Percentiles rank a stretch among this genome's conserved stretches.
These are phyloP conservation scores for Xylaria castorea DNA, from an alignment of 495 filamentous ascomycete species.

Conservation along the genomic window DNA sequence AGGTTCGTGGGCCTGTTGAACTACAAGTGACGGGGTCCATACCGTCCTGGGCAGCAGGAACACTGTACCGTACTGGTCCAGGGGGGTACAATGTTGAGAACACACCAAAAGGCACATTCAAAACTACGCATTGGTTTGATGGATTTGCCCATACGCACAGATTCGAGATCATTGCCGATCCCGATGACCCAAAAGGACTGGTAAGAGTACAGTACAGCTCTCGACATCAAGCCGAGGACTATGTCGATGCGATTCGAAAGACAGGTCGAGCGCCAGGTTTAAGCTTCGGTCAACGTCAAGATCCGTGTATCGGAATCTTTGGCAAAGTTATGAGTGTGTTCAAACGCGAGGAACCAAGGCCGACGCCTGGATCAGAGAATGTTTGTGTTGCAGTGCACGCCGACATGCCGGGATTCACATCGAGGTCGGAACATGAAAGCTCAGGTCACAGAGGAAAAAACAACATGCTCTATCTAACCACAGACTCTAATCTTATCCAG, in stretches of 20 bases:
- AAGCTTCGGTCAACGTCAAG: conserved; percentile 67
- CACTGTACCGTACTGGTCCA: conserved; percentile 76
- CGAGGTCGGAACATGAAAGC: conserved; percentile 25
- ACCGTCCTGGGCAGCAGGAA: conserved; percentile 58
- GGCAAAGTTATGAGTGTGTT: conserved; percentile 68
- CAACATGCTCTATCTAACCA: conserved; percentile 62
- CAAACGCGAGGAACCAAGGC: conserved; percentile 24
- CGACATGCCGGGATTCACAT: conserved; percentile 59
- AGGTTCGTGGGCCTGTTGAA: conserved; percentile 52
- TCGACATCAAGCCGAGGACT: conserved; percentile 64
- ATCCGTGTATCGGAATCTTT: conserved; percentile 74
- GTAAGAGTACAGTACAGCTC: conserved; percentile 72
- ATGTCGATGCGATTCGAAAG: conserved; percentile 60
- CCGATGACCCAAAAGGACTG: conserved; percentile 30
- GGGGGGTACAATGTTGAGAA: conserved; percentile 64
- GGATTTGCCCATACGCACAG: conserved; percentile 77
- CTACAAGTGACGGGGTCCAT: conserved; percentile 50
- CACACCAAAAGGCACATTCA: conserved; percentile 61
- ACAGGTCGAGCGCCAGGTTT: conserved; percentile 55
- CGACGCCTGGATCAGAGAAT: conserved; percentile 52
- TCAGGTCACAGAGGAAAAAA: conserved; percentile 43
- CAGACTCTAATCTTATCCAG: conserved; percentile 64
- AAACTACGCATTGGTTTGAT: conserved; percentile 78
- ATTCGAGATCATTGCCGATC: conserved; percentile 65
- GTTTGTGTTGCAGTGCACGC: conserved; percentile 67